Percentiles rank a stretch among this genome's conserved stretches.
Conservation (phyloP, 2,329 filamentous ascomycete species). For the Aspergillus neoniger region DNA sequence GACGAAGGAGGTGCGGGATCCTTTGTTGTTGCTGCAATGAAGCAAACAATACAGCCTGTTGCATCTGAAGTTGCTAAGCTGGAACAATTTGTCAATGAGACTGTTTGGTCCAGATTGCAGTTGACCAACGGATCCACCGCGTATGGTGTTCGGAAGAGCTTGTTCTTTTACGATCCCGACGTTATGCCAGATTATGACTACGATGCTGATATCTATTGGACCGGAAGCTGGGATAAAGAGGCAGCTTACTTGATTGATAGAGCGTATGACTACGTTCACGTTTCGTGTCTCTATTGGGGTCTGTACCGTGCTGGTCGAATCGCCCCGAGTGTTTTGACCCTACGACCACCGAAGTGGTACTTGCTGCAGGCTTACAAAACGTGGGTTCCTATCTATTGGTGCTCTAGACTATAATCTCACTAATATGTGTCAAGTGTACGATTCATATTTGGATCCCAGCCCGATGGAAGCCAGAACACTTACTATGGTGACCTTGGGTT, state of each 20-base stretch:
- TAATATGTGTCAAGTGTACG: neutral
- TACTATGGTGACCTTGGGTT: slow-evolving; percentile 38
- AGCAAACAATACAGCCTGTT: slow-evolving; percentile 55
- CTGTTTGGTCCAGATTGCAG: slow-evolving; percentile 55
- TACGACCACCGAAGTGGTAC: slow-evolving; percentile 57
- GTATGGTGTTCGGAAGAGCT: slow-evolving; percentile 56
- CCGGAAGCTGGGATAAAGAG: slow-evolving; percentile 52
- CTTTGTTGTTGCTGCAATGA: slow-evolving; percentile 58
- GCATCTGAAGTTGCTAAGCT: slow-evolving; percentile 54
- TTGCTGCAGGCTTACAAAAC: slow-evolving; percentile 57
- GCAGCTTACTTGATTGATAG: slow-evolving; percentile 51
- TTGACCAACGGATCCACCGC: slow-evolving; percentile 30
- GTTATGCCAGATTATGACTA: slow-evolving; percentile 50
- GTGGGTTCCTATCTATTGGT: no score
- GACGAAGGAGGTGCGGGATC: slow-evolving; percentile 62
- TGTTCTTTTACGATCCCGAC: slow-evolving; percentile 59
- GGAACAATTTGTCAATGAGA: slow-evolving; percentile 56
- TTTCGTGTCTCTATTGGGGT: slow-evolving; percentile 58
- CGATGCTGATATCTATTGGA: slow-evolving; percentile 49
- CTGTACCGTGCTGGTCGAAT: slow-evolving; percentile 57
- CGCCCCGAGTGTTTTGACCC: slow-evolving; percentile 48
- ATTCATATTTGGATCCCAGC: neutral
- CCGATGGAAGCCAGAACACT: neutral
- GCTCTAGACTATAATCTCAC: no score
- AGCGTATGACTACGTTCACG: slow-evolving; percentile 63